Evolutionary conservation across 2,329 filamentous ascomycete genomes (phyloP), one percentile per base, ranked within the genome.

Genomic region (Tolypocladium tundrense): DNA sequence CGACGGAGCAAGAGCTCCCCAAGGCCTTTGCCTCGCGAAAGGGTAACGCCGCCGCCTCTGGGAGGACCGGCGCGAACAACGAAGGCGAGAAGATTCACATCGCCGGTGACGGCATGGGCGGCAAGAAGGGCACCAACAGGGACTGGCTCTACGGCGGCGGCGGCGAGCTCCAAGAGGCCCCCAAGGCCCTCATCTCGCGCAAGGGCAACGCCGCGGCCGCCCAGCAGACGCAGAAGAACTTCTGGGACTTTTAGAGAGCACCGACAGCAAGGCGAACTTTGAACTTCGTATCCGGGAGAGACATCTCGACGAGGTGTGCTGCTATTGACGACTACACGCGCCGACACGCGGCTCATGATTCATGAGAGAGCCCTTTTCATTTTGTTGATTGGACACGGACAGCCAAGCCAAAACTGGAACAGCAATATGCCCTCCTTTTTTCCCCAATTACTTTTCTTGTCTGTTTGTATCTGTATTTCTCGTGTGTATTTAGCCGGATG

Each of bases 31-130:
- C 63, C 52, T 68, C 71, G 27, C 63, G 69, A 57, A 72, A 75
- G 72, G 66, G 66, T 52, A 72, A 61, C 19, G 52, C 58, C 24
- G 35, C 19, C 4, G 58, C 58, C n/a, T 37, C 60, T 21, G 51
- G 60, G 16, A 58, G 48, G 11, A 37, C 13, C 19, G 48, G 48
- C 3, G 48, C 31, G 2, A 52, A 35, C 48, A 37, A 78, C 50
- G 77, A 79, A 48, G 78, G 78, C 37, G 73, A 77, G 58, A 72
- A 77, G 56, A 75, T 77, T 42, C 72, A 71, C 55, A 80, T 81
- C 57, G 77, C 73, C 2, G 83, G 84, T 33, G 81, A 86, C 62
- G 86, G 86, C 59, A 88, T 87, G 85, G 85, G 85, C 48, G 81
- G 82, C 52, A 76, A 75, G 62, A 82, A 77, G 68, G 80, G 78